A percentile compares a stretch with the other conserved stretches of the same genome.
These are phyloP conservation scores for Combretum micranthum DNA, from an alignment of 345 rosid genomes.

Conservation along the genomic window DNA sequence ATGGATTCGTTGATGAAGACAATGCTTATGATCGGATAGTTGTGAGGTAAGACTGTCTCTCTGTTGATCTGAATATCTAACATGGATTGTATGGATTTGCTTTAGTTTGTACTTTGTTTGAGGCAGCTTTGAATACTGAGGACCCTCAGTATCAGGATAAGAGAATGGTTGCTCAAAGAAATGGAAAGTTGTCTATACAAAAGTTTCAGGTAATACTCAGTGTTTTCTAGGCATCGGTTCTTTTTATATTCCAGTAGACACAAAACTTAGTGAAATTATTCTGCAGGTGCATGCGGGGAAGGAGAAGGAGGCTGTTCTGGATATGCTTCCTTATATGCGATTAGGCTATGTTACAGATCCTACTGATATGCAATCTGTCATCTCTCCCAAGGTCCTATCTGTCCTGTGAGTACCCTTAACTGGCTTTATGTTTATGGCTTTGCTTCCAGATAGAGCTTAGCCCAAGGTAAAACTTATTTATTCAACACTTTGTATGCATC, in stretches of 20 bases:
- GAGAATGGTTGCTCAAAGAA: conserved; percentile 95
- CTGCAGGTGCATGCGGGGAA: conserved; percentile 67
- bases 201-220: conserved; percentile 47
- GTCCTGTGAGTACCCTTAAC: conserved; percentile 52
- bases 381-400: conserved; percentile 94
- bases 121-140: conserved; percentile 90
- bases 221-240: background rate
- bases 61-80: background rate
- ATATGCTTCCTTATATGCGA: conserved; percentile 86
- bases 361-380: conserved; percentile 84
- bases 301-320: conserved; percentile 81
- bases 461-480: background rate
- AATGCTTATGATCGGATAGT: conserved; percentile 71
- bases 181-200: conserved; percentile 73
- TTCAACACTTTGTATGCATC: no score
- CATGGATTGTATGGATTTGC: conserved; percentile 5
- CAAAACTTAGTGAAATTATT: background rate
- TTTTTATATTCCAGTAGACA: background rate
- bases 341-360: conserved; percentile 90
- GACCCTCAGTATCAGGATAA: conserved; percentile 98
- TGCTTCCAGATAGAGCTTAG: background rate
- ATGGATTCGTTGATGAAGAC: conserved; percentile 92
- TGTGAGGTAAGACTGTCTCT: conserved; percentile 48
- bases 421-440: background rate
- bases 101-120: conserved; percentile 18